A percentile compares a stretch with the other conserved stretches of the same genome.
phyloP scores from a whole-genome alignment of 1,284 basidiomycete species.

The Inonotus hispidus region DNA sequence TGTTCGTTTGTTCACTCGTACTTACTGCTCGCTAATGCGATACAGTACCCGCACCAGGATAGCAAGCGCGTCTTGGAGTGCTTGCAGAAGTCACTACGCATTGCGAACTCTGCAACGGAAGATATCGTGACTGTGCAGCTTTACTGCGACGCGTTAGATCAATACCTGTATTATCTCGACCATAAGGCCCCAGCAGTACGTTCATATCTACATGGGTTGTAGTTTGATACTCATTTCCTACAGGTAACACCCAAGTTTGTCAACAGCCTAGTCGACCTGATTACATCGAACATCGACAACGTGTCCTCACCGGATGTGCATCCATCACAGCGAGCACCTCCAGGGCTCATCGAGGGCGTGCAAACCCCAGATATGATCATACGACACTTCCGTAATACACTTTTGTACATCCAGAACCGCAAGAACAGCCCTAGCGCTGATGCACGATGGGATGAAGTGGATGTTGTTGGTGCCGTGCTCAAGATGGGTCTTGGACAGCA shows the following conservation, averaged over 20 bases:
- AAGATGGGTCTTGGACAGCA: slow-evolving; percentile 70
- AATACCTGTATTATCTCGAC: slow-evolving; percentile 92
- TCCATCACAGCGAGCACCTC: slow-evolving; percentile 72
- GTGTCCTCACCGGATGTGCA: slow-evolving; percentile 82
- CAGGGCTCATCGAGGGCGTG: slow-evolving; percentile 84
- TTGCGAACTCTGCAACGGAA: slow-evolving; percentile 90
- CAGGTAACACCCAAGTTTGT: slow-evolving; percentile 91
- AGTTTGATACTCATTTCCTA: not conserved
- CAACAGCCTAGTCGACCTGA: slow-evolving; percentile 89
- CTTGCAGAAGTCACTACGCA: slow-evolving; percentile 88
- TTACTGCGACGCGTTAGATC: slow-evolving; percentile 90
- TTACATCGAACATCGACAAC: slow-evolving; percentile 85
- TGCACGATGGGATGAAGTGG: slow-evolving; percentile 77
- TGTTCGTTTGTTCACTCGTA: slow-evolving; percentile 14
- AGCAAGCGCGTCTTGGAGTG: slow-evolving; percentile 95
- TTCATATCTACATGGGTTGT: slow-evolving; percentile 18
- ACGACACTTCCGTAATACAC: slow-evolving; percentile 88
- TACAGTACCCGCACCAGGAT: slow-evolving; percentile 81
- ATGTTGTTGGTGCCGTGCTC: slow-evolving; percentile 76
- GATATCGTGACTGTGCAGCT: slow-evolving; percentile 92
- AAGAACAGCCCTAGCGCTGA: slow-evolving; percentile 53
- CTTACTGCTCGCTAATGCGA: not conserved
- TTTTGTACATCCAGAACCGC: slow-evolving; percentile 75
- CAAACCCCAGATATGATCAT: slow-evolving; percentile 89
- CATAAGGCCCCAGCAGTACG: slow-evolving; percentile 83